Base-by-base conservation (phyloP, 441 rosid genomes). In the Aleurites moluccanus region DNA sequence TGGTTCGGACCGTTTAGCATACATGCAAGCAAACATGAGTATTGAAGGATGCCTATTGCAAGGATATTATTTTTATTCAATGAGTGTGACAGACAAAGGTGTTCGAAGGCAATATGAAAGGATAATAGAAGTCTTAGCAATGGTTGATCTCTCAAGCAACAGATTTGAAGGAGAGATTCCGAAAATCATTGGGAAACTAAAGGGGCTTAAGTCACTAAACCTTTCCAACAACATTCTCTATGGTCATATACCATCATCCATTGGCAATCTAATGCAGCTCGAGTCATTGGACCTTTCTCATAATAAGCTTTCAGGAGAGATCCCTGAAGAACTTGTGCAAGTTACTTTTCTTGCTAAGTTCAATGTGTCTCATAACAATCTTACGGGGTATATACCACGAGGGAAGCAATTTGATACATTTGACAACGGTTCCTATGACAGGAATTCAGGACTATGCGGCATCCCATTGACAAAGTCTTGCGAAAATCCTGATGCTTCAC, bases 21-120 rank as follows among this genome's bases (percentile, higher is more conserved):
- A 45, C n/a, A 1, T 67, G 71, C 2, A 14, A 13, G 38, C 10
- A 2, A 47, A 33, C 18, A 20, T 15, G 33, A 27, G 4, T 4
- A 2, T 11, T 47, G 1, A 38, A 7, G 0, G 33, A 30, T 30
- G 33, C 33, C 2, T 30, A 30, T 30, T 30, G 1, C 33, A 30
- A 3, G 25, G 5, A 0, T 14, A 14, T 21, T 70, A 40, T 33
- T 55, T 35, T 33, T 84, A 64, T 74, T 40, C 60, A 40, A 77
- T 69, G 63, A 72, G 13, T 7, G 73, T 83, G n/a, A 73, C 50
- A 3, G 72, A 62, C 70, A 87, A 86, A 72, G 88, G 90, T 44
- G 44, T 42, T 13, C 25, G 75, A 15, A 75, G 50, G 77, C 33
- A 64, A 61, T 78, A 77, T 63, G 45, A 44, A 6, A 72, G 52